A percentile compares a stretch with the other conserved stretches of the same genome.
Conservation (phyloP, 2,329 filamentous ascomycete genomes). For the Penicillium sp. region DNA sequence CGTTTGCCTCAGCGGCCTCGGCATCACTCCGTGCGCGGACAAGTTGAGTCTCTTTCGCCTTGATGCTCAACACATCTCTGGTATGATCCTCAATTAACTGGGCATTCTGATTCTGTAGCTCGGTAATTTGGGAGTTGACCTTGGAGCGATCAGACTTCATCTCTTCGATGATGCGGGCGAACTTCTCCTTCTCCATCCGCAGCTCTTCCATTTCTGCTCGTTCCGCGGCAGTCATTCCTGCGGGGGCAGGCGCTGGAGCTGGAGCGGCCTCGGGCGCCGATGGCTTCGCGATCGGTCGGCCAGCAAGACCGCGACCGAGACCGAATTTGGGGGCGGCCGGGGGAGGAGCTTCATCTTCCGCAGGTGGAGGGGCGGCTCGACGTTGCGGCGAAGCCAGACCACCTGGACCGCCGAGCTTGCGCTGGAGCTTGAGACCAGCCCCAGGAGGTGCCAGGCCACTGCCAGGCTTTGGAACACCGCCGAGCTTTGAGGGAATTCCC, state of each 20-base stretch:
- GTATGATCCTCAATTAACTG: constrained; percentile 97
- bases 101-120: constrained; percentile 95
- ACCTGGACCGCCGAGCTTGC: constrained; percentile 45
- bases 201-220: constrained; percentile 90
- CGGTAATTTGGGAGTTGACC: constrained; percentile 81
- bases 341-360: constrained; percentile 44
- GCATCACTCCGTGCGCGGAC: constrained; percentile 87
- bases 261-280: constrained; percentile 42
- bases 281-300: constrained; percentile 80
- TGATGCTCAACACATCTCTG: constrained; percentile 89
- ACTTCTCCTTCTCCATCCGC: constrained; percentile 74
- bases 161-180: constrained; percentile 74
- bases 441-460: constrained; percentile 42
- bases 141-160: constrained; percentile 77
- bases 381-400: constrained; percentile 42
- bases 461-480: constrained; percentile 40
- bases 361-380: constrained; percentile 45
- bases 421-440: constrained; percentile 43
- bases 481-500: constrained; percentile 47
- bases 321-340: constrained; percentile 56
- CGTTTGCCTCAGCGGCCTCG: constrained; percentile 81
- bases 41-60: constrained; percentile 96
- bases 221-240: constrained; percentile 70
- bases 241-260: constrained; percentile 51
- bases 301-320: constrained; percentile 74